Percentiles rank a stretch among this genome's conserved stretches.
Evolutionary conservation across 306 rosid genomes (phyloP).

Genomic region (Arachis hypogaea): DNA sequence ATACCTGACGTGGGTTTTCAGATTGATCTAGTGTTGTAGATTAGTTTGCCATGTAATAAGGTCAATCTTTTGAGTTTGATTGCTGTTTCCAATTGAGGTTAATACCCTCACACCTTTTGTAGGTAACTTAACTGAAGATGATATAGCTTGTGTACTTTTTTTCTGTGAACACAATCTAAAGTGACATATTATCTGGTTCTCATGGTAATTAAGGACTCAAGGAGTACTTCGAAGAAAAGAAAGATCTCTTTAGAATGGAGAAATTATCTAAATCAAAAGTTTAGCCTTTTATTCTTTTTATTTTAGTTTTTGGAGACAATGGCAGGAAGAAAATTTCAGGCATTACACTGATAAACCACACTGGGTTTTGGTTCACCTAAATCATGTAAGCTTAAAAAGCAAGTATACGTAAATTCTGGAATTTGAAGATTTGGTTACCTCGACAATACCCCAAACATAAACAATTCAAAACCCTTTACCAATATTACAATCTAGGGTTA

Average conservation of each 20-base stretch:
- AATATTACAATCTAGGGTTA: too few species aligned
- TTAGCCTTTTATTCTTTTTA: neutral
- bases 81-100: constrained; percentile 20
- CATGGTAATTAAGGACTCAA: neutral
- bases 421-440: too few species aligned
- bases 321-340: neutral
- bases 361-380: too few species aligned
- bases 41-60: constrained; percentile 32
- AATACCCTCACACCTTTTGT: constrained; percentile 2
- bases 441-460: too few species aligned
- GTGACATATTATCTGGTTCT: constrained; percentile 11
- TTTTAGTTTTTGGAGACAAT: constrained; percentile 16
- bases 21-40: constrained; percentile 24
- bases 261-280: neutral
- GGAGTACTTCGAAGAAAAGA: constrained; percentile 15
- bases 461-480: too few species aligned
- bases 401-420: too few species aligned
- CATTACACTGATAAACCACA: neutral
- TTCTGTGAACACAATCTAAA: constrained; percentile 4
- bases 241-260: neutral
- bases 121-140: constrained; percentile 5
- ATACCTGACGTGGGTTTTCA: constrained; percentile 18
- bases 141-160: neutral
- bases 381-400: too few species aligned
- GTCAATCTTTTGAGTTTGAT: neutral